A percentile compares a stretch with the other conserved stretches of the same genome.
These are phyloP conservation scores for Penicillium sp. DNA, from an alignment of 2,329 filamentous ascomycete genomes.

Conservation along the genomic window DNA sequence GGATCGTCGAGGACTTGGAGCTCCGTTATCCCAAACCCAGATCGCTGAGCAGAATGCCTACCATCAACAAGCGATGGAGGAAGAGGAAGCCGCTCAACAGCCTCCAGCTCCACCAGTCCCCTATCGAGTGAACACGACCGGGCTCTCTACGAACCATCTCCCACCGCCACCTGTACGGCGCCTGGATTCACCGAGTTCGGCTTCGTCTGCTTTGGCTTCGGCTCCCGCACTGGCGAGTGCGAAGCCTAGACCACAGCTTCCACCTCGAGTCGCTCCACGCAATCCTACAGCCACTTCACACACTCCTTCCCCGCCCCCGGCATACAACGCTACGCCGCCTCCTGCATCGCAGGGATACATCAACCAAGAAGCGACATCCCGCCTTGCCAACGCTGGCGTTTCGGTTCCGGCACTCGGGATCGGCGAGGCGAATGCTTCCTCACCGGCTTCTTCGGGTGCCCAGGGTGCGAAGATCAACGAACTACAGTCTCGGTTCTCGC, in stretches of 20 bases:
- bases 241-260: slow-evolving; percentile 59
- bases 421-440: slow-evolving; percentile 49
- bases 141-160: slow-evolving; percentile 70
- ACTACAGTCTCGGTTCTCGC: slow-evolving; percentile 71
- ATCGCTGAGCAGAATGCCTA: slow-evolving; percentile 40
- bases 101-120: slow-evolving; percentile 63
- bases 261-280: slow-evolving; percentile 75
- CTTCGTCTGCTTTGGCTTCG: slow-evolving; percentile 25
- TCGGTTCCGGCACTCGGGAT: slow-evolving; percentile 81
- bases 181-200: slow-evolving; percentile 39
- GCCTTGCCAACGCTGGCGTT: slow-evolving; percentile 75
- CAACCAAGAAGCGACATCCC: slow-evolving; percentile 66
- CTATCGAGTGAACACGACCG: slow-evolving; percentile 73
- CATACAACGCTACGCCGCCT: slow-evolving; percentile 53
- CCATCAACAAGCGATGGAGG: slow-evolving; percentile 40
- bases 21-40: slow-evolving; percentile 49
- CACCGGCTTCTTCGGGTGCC: slow-evolving; percentile 28
- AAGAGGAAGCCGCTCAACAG: slow-evolving; percentile 39
- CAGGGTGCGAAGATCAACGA: slow-evolving; percentile 62
- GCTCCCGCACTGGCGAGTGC: slow-evolving; percentile 15
- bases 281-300: slow-evolving; percentile 57
- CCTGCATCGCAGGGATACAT: slow-evolving; percentile 48
- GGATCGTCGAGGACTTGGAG: slow-evolving; percentile 51
- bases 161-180: slow-evolving; percentile 71
- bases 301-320: slow-evolving; percentile 51